Percentiles rank a stretch among this genome's conserved stretches.
phyloP scores from a whole-genome alignment of 768 basidiomycete species.

The Collybiopsis confluens region DNA sequence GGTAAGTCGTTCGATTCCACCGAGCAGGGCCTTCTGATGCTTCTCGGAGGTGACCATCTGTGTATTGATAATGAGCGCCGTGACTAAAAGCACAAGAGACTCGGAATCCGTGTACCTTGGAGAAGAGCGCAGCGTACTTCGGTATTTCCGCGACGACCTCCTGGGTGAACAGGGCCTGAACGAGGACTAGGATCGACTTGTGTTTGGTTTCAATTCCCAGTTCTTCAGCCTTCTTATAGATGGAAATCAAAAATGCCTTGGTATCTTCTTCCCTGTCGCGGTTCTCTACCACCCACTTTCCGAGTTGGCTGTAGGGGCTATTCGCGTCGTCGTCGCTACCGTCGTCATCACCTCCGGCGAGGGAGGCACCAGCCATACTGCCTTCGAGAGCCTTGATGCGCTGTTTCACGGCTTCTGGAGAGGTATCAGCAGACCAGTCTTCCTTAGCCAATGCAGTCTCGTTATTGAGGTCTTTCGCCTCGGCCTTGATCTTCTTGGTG shows the following conservation, averaged over 20 bases:
- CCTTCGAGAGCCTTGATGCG: slow-evolving; percentile 71
- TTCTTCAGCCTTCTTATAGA: slow-evolving; percentile 88
- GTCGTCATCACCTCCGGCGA: slow-evolving; percentile 58
- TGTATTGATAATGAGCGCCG: too few species aligned
- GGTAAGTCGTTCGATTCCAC: slow-evolving; percentile 84
- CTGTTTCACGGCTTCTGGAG: slow-evolving; percentile 81
- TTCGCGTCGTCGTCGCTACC: slow-evolving; percentile 85
- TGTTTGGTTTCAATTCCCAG: slow-evolving; percentile 93
- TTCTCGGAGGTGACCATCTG: slow-evolving; percentile 93
- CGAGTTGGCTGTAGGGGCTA: slow-evolving; percentile 81
- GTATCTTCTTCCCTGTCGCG: slow-evolving; percentile 37
- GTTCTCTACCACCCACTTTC: slow-evolving; percentile 81
- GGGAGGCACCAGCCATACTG: slow-evolving; percentile 46
- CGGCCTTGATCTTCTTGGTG: slow-evolving; percentile 87
- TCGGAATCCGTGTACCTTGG: slow-evolving; percentile 53
- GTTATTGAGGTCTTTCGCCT: slow-evolving; percentile 71
- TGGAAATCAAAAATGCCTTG: slow-evolving; percentile 55
- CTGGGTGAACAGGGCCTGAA: slow-evolving; percentile 78
- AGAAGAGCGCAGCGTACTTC: slow-evolving; percentile 64
- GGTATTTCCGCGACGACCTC: slow-evolving; percentile 63
- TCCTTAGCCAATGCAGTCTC: slow-evolving; percentile 61
- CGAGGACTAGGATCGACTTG: slow-evolving; percentile 79
- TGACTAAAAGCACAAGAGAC: background rate
- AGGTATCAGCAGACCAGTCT: slow-evolving; percentile 92
- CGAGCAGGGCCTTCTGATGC: slow-evolving; percentile 90